phyloP scores from a whole-genome alignment of 208 protist species.

The Leishmania mexicana region DNA sequence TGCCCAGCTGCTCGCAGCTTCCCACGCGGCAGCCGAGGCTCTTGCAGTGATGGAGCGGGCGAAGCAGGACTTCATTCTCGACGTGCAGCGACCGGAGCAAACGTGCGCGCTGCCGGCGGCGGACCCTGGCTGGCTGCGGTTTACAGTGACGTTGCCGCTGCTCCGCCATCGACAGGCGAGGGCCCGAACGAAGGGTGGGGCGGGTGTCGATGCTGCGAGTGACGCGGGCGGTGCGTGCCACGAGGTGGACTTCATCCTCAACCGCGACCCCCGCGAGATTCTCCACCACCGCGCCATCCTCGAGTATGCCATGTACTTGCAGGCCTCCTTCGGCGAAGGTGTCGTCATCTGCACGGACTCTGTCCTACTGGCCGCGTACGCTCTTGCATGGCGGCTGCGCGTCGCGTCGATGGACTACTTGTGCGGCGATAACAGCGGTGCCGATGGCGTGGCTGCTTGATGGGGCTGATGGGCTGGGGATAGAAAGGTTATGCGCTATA shows the following conservation, averaged over 20 bases:
- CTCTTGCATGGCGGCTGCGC: constrained; percentile 57
- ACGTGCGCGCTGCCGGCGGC: constrained; percentile 36
- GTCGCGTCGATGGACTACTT: constrained; percentile 51
- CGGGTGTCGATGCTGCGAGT: background rate
- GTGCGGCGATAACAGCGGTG: background rate
- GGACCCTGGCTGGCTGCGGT: constrained; percentile 42
- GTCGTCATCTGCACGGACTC: constrained; percentile 77
- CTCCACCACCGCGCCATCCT: constrained; percentile 46
- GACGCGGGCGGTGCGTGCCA: background rate
- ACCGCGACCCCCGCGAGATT: constrained; percentile 50
- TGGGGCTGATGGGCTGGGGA: background rate
- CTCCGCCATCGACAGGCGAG: constrained; percentile 7
- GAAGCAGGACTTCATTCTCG: constrained; percentile 60
- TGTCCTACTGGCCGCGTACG: constrained; percentile 63
- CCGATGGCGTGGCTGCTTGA: background rate
- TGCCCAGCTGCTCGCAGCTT: constrained; percentile 25
- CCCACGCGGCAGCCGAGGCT: constrained; percentile 50
- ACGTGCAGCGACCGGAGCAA: constrained; percentile 66
- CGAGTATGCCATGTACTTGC: constrained; percentile 51
- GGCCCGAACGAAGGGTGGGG: background rate
- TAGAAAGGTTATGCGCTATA: background rate
- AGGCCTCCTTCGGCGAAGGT: constrained; percentile 25
- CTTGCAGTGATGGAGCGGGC: constrained; percentile 59
- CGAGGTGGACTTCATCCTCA: constrained; percentile 46
- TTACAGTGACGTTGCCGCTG: constrained; percentile 35